Conservation (phyloP, 2,329 filamentous ascomycete species). For the Pseudophaeomoniella oleicola region DNA sequence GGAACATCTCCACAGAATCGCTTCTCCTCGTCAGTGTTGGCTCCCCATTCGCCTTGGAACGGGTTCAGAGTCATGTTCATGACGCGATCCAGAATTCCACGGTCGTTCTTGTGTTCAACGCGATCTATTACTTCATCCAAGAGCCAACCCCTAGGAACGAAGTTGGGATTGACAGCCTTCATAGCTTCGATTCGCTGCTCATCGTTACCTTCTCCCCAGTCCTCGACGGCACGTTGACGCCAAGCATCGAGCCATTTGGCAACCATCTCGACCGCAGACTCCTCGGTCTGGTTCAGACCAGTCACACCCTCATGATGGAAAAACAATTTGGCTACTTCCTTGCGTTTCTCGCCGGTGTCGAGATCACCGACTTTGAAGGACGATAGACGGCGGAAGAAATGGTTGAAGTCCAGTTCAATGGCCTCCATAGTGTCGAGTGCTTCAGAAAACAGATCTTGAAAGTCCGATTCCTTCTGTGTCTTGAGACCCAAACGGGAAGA, state of each 20-base stretch:
- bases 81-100: constrained; percentile 59
- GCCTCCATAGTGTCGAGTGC: constrained; percentile 68
- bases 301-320: constrained; percentile 63
- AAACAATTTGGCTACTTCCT: constrained; percentile 55
- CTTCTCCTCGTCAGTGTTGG: constrained; percentile 58
- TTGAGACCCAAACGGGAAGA: constrained; percentile 62
- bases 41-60: constrained; percentile 56
- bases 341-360: constrained; percentile 47
- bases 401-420: constrained; percentile 80
- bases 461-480: constrained; percentile 55
- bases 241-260: constrained; percentile 72
- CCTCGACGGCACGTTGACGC: constrained; percentile 55
- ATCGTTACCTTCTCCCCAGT: constrained; percentile 55
- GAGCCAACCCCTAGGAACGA: constrained; percentile 80
- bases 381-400: constrained; percentile 75
- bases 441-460: constrained; percentile 67
- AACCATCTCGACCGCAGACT: constrained; percentile 51
- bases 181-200: constrained; percentile 54
- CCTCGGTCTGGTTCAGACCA: constrained; percentile 42
- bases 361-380: constrained; percentile 47
- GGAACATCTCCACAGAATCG: constrained; percentile 81
- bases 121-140: constrained; percentile 83
- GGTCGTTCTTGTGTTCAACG: constrained; percentile 71
- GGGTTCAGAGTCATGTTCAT: constrained; percentile 76
- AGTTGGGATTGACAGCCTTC: constrained; percentile 84